These are phyloP conservation scores for Aquanectria penicillioides DNA, from an alignment of 2,329 filamentous ascomycete species.

Conservation along the genomic window DNA sequence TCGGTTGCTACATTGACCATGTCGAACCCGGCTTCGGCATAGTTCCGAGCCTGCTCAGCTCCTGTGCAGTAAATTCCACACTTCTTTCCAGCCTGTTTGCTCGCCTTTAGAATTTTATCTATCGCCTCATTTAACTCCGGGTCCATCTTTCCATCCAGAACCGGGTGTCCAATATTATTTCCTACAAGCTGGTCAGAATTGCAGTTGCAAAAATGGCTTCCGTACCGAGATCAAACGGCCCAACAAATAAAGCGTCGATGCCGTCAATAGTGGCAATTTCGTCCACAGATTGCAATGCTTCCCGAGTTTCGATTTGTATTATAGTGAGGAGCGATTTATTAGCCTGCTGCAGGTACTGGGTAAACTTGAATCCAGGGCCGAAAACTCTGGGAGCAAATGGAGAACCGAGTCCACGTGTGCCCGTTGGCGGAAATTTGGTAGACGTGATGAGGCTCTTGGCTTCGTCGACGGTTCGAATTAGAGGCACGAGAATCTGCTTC, in stretches of 20 bases:
- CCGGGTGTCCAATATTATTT: slow-evolving; percentile 68
- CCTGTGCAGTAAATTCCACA: slow-evolving; percentile 66
- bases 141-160: slow-evolving; percentile 66
- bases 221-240: slow-evolving; percentile 69
- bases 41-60: slow-evolving; percentile 62
- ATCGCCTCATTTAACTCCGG: slow-evolving; percentile 68
- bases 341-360: slow-evolving; percentile 58
- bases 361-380: slow-evolving; percentile 52
- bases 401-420: slow-evolving; percentile 35
- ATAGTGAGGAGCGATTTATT: slow-evolving; percentile 65
- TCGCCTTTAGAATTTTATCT: slow-evolving; percentile 63
- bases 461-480: neutral
- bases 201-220: neutral
- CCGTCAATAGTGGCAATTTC: slow-evolving; percentile 67
- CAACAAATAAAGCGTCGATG: slow-evolving; percentile 72
- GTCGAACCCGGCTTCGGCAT: slow-evolving; percentile 49
- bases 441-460: neutral
- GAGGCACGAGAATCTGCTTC: neutral
- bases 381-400: slow-evolving; percentile 54
- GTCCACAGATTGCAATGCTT: slow-evolving; percentile 67
- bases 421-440: neutral
- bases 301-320: slow-evolving; percentile 73
- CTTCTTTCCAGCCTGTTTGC: slow-evolving; percentile 70
- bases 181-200: slow-evolving; percentile 39
- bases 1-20: neutral